A percentile compares a stretch with the other conserved stretches of the same genome.
Conservation (phyloP, 305 asterid species). For the Fraxinus xanthoxyloides region DNA sequence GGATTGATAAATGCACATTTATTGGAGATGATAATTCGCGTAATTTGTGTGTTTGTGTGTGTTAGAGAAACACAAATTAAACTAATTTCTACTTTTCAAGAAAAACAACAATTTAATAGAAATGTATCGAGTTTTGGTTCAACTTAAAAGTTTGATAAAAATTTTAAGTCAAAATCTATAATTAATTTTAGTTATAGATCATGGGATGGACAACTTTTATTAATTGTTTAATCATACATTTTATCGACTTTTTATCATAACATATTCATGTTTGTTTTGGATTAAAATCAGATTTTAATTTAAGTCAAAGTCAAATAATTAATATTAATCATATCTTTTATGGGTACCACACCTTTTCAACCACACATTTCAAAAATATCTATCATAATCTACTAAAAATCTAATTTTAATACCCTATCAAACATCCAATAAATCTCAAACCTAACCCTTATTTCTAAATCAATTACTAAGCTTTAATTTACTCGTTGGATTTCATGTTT, state of each 20-base stretch:
- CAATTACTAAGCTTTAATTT: background rate
- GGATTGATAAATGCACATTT: background rate
- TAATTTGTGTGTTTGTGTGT: background rate
- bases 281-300: no score
- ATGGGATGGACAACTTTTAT: background rate
- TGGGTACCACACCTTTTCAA: no score
- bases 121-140: background rate
- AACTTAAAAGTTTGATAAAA: background rate
- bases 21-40: background rate
- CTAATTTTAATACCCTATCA: no score
- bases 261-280: no score
- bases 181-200: background rate
- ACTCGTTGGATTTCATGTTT: background rate
- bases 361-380: no score
- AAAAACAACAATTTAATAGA: background rate
- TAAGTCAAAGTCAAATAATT: no score
- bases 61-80: background rate
- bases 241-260: background rate
- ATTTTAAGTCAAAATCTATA: background rate
- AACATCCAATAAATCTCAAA: no score
- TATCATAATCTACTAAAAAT: no score
- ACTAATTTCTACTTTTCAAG: background rate
- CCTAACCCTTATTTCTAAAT: background rate
- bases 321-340: no score
- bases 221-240: background rate